A percentile compares a stretch with the other conserved stretches of the same genome.
These are phyloP conservation scores for Fragaria vesca DNA, from an alignment of 306 rosid genomes.

Conservation along the genomic window DNA sequence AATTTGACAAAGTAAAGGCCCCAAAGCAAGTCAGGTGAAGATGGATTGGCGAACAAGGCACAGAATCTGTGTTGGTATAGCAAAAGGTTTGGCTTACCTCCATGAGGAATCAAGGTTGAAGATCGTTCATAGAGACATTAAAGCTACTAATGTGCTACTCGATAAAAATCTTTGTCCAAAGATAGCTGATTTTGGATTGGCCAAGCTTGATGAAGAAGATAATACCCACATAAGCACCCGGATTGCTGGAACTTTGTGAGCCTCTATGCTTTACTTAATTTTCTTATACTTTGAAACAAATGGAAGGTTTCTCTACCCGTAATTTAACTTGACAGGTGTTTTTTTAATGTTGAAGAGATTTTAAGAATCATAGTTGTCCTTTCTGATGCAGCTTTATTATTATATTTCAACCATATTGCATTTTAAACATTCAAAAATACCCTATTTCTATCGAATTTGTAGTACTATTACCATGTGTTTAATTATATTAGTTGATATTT, in stretches of 20 bases:
- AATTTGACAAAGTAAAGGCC: constrained; percentile 6
- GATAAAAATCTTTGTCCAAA: constrained; percentile 67
- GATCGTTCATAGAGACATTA: constrained; percentile 80
- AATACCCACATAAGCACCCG: constrained; percentile 67
- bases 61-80: constrained; percentile 65
- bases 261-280: background rate
- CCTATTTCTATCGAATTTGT: background rate
- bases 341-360: background rate
- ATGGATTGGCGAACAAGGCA: constrained; percentile 67
- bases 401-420: background rate
- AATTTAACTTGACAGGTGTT: background rate
- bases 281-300: background rate
- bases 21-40: constrained; percentile 5
- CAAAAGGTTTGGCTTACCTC: constrained; percentile 70
- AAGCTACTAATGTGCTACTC: constrained; percentile 72
- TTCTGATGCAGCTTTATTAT: background rate
- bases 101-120: constrained; percentile 79
- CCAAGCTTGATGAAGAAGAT: constrained; percentile 70
- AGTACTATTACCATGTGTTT: background rate
- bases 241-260: constrained; percentile 71
- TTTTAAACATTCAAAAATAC: background rate
- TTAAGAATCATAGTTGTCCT: too few species aligned
- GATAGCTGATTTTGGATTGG: constrained; percentile 75
- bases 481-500: background rate
- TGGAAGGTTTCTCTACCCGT: background rate